Evolutionary conservation across 2,329 filamentous ascomycete species (phyloP).

Genomic region (Drechslerella coelobrocha): DNA sequence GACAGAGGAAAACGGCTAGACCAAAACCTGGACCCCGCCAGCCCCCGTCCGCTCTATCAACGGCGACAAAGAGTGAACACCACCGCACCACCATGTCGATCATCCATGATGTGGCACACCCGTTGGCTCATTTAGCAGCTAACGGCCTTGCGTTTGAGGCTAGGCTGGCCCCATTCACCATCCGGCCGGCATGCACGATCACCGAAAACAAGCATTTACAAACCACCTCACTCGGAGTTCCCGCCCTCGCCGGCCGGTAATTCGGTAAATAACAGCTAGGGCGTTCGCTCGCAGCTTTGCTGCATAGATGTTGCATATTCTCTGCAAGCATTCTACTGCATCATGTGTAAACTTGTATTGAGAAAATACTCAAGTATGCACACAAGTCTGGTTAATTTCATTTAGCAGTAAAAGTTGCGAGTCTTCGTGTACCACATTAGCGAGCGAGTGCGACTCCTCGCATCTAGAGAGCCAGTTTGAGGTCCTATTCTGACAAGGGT

Average conservation of each 20-base stretch:
- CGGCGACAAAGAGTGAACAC: neutral
- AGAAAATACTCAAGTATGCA: too few species aligned
- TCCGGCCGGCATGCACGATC: constrained; percentile 4
- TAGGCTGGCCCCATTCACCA: neutral
- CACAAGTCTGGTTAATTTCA: neutral
- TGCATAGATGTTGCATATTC: neutral
- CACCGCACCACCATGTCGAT: neutral
- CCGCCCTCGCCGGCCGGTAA: neutral
- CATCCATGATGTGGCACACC: constrained; percentile 7
- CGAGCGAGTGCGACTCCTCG: neutral
- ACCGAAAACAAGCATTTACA: neutral
- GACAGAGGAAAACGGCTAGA: neutral
- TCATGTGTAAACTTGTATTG: too few species aligned
- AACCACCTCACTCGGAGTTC: neutral
- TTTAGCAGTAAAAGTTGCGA: neutral
- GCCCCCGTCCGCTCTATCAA: neutral
- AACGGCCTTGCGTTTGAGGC: neutral
- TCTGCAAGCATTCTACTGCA: neutral
- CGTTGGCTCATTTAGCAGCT: neutral
- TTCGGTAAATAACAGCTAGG: neutral
- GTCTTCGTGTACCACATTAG: neutral
- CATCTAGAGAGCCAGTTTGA: neutral
- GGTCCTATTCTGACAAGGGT: neutral
- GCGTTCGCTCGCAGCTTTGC: neutral
- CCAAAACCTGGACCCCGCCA: neutral